phyloP scores from a whole-genome alignment of 495 filamentous ascomycete genomes.

The Cenococcum geophilum region DNA sequence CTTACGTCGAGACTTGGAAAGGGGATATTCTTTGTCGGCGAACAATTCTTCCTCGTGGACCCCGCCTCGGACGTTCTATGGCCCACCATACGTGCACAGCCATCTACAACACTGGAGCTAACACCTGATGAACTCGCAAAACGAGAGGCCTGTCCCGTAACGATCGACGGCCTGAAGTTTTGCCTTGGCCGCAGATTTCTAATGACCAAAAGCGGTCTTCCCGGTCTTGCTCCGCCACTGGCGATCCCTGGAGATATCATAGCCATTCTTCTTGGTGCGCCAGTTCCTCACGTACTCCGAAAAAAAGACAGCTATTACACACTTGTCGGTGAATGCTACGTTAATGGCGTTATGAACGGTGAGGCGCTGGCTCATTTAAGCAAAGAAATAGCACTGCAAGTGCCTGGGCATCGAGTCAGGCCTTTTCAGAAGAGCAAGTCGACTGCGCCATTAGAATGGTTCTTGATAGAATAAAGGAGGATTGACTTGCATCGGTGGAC shows the following conservation, averaged over 20 bases:
- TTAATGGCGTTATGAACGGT: slow-evolving; percentile 12
- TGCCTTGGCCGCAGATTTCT: background rate
- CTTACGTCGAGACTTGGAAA: background rate
- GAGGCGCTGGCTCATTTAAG: slow-evolving; percentile 1
- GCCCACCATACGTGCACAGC: background rate
- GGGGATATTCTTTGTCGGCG: background rate
- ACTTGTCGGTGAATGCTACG: slow-evolving; percentile 12
- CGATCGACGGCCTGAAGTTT: background rate
- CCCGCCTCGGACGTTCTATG: background rate
- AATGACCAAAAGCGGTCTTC: background rate
- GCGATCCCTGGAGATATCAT: slow-evolving; percentile 2
- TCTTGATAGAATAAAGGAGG: too few relatives aligned
- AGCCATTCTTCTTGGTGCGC: slow-evolving; percentile 4
- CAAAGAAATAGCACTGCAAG: background rate
- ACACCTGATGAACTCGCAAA: background rate
- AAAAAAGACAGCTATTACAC: background rate
- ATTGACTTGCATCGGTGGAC: too few relatives aligned
- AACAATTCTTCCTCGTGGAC: background rate
- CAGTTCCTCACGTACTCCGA: background rate
- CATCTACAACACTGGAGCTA: background rate
- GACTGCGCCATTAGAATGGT: too few relatives aligned
- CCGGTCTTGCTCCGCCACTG: background rate
- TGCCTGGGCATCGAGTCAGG: slow-evolving; percentile 9
- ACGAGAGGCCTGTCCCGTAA: background rate
- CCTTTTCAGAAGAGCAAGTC: background rate